Evolutionary conservation across 1,284 basidiomycete genomes (phyloP).

Genomic region (Ceratobasidium sp.): DNA sequence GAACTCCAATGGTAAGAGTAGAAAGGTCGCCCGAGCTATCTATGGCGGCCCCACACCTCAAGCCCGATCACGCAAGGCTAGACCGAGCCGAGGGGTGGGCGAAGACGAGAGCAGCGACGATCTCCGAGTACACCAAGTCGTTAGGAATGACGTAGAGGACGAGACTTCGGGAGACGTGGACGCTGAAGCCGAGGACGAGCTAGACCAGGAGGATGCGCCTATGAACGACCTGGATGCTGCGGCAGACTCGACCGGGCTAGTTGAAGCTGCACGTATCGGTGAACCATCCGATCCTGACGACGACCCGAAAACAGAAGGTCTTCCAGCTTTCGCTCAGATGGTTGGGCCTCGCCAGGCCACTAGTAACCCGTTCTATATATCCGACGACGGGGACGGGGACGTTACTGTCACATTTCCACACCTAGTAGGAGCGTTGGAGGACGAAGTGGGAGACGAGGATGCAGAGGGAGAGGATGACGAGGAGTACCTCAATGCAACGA

Average conservation of each 20-base stretch:
- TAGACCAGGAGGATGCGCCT: constrained; percentile 42
- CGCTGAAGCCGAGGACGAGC: constrained; percentile 42
- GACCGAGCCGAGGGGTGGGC: constrained; percentile 50
- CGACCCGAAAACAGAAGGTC: not conserved
- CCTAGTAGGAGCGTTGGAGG: constrained; percentile 46
- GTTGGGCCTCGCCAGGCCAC: constrained; percentile 21
- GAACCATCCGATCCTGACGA: constrained; percentile 4
- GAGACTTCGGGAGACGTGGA: constrained; percentile 29
- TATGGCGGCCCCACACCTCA: constrained; percentile 59
- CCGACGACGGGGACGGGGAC: constrained; percentile 44
- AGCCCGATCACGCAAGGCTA: constrained; percentile 47
- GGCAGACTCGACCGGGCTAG: constrained; percentile 35
- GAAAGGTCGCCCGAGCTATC: constrained; percentile 65
- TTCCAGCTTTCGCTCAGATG: not conserved
- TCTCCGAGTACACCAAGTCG: constrained; percentile 48
- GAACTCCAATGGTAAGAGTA: constrained; percentile 55
- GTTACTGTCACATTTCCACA: constrained; percentile 12
- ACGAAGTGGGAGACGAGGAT: constrained; percentile 54
- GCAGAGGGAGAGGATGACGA: constrained; percentile 48
- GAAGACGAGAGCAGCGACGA: constrained; percentile 50
- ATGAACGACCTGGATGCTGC: constrained; percentile 39
- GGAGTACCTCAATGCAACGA: constrained; percentile 53
- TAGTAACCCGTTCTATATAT: constrained; percentile 31
- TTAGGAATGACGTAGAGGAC: constrained; percentile 25
- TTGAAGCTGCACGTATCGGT: constrained; percentile 7